A percentile compares a stretch with the other conserved stretches of the same genome.
Evolutionary conservation across 2,329 filamentous ascomycete species (phyloP).

Genomic region (Alternaria sp.): DNA sequence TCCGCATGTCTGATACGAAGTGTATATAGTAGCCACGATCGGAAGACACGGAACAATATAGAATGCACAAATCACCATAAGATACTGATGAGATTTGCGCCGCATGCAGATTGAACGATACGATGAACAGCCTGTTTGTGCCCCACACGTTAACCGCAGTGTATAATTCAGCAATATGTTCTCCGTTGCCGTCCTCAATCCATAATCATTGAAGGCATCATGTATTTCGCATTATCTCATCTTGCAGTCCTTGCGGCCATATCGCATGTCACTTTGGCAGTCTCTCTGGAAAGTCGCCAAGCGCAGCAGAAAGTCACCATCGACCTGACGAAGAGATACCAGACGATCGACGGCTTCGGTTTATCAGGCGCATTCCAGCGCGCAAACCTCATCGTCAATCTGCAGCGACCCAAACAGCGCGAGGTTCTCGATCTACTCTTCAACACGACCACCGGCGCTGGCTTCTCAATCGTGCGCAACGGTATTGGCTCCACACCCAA

Average conservation of each 20-base stretch:
- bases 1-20: background rate
- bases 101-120: background rate
- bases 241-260: slow-evolving; percentile 22
- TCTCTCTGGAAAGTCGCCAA: slow-evolving; percentile 23
- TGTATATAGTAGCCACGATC: background rate
- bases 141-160: background rate
- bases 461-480: slow-evolving; percentile 56
- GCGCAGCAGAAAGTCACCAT: slow-evolving; percentile 46
- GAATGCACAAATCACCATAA: background rate
- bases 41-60: background rate
- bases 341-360: slow-evolving; percentile 57
- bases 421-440: slow-evolving; percentile 55
- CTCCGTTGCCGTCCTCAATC: fast-evolving
- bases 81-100: background rate
- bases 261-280: slow-evolving; percentile 11
- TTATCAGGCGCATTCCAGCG: slow-evolving; percentile 56
- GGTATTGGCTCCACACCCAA: slow-evolving; percentile 55
- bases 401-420: slow-evolving; percentile 50
- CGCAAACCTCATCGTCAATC: slow-evolving; percentile 54
- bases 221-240: slow-evolving; percentile 12
- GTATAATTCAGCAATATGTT: background rate
- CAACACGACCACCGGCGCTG: slow-evolving; percentile 54
- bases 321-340: slow-evolving; percentile 52
- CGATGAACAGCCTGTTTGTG: background rate
- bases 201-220: background rate